Evolutionary conservation across 192 early-diverging fungal species (phyloP).

Genomic region (Pilobolus umbonatus): DNA sequence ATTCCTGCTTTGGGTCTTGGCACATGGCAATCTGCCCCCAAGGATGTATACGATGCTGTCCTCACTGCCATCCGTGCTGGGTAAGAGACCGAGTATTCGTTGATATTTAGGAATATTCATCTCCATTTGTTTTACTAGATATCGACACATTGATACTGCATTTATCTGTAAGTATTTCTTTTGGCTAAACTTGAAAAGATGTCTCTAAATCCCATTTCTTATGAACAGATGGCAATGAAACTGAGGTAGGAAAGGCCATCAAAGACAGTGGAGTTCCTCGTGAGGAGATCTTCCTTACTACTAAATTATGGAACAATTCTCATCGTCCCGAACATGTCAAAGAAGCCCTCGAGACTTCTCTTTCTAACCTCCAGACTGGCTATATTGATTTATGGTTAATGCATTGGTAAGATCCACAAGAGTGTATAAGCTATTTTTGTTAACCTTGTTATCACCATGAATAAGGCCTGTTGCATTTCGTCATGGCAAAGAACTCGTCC

Average conservation of each 20-base stretch:
- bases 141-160: constrained; percentile 29
- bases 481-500: constrained; percentile 4
- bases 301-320: constrained; percentile 57
- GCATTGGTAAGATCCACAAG: constrained; percentile 24
- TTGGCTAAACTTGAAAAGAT: not conserved
- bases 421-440: not conserved
- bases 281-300: constrained; percentile 71
- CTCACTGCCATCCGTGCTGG: constrained; percentile 63
- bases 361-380: constrained; percentile 64
- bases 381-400: constrained; percentile 79
- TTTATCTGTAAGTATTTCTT: constrained; percentile 21
- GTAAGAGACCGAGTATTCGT: too few relatives aligned
- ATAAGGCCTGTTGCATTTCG: constrained; percentile 28
- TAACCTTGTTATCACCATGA: too few relatives aligned
- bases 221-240: constrained; percentile 64
- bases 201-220: not conserved
- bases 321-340: constrained; percentile 58
- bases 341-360: constrained; percentile 57
- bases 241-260: constrained; percentile 71
- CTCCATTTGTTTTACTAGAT: constrained; percentile 34
- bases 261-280: constrained; percentile 57
- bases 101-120: too few relatives aligned
- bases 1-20: constrained; percentile 54
- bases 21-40: constrained; percentile 55
- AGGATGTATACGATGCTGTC: constrained; percentile 59